These are phyloP conservation scores for Glycyrrhiza uralensis DNA, from an alignment of 306 rosid species.

Conservation along the genomic window DNA sequence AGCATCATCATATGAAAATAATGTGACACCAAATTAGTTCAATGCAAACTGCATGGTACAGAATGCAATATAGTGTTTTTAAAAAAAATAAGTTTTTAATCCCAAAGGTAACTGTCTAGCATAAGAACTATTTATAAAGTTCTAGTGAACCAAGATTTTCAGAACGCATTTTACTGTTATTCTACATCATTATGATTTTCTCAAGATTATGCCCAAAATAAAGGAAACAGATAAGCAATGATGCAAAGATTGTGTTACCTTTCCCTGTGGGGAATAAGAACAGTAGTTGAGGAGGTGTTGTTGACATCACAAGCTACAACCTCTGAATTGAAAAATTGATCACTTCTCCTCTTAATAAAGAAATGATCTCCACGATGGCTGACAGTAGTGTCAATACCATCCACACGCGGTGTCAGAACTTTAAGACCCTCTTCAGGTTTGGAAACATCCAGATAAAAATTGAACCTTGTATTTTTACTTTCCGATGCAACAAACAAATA, in stretches of 20 bases:
- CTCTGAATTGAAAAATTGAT: slow-evolving; percentile 77
- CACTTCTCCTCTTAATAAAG: slow-evolving; percentile 68
- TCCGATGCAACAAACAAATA: slow-evolving; percentile 82
- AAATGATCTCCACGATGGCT: slow-evolving; percentile 90
- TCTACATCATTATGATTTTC: neutral
- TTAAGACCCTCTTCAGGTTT: slow-evolving; percentile 70
- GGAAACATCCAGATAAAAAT: slow-evolving; percentile 79
- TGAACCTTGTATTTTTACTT: slow-evolving; percentile 84
- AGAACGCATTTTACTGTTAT: slow-evolving; percentile 2
- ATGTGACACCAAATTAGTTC: neutral
- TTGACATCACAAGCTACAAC: slow-evolving; percentile 71
- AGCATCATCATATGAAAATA: slow-evolving; percentile 8
- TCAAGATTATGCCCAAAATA: slow-evolving; percentile 5
- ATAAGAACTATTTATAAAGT: neutral
- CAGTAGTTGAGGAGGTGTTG: slow-evolving; percentile 53
- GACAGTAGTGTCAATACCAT: slow-evolving; percentile 70
- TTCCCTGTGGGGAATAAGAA: slow-evolving; percentile 87
- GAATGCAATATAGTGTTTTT: neutral
- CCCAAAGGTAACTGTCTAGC: neutral
- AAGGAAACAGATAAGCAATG: slow-evolving; percentile 14
- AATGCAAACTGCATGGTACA: neutral
- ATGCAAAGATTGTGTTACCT: slow-evolving; percentile 43
- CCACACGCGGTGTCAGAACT: slow-evolving; percentile 72
- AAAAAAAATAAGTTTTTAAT: neutral
- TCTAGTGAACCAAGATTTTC: neutral